Percentiles rank a stretch among this genome's conserved stretches.
Evolutionary conservation across 345 rosid genomes (phyloP).

Genomic region (Excoecaria agallocha): DNA sequence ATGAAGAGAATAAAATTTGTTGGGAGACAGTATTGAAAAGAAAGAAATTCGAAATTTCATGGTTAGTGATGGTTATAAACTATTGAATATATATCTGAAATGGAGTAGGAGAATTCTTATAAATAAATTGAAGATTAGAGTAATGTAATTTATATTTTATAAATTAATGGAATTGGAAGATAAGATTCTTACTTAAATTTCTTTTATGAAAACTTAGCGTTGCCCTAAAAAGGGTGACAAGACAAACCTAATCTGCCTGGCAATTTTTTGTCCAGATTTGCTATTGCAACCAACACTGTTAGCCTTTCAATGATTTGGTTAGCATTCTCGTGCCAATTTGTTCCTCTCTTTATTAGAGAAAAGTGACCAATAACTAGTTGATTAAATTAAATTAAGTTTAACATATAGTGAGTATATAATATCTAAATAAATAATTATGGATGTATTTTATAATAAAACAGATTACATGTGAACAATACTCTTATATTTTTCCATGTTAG

Average conservation of each 20-base stretch:
- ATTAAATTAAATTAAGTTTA: too few species aligned
- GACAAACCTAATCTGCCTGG: constrained; percentile 7
- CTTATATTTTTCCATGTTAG: too few species aligned
- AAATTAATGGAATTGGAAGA: not conserved
- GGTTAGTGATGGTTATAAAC: too few species aligned
- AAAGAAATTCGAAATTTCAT: too few species aligned
- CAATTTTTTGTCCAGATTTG: constrained; percentile 1
- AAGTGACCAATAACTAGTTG: not conserved
- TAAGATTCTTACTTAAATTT: not conserved
- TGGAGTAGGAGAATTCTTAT: not conserved
- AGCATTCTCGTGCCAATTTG: not conserved
- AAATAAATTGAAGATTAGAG: not conserved
- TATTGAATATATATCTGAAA: too few species aligned
- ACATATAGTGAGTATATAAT: too few species aligned
- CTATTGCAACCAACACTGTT: not conserved
- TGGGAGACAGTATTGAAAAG: too few species aligned
- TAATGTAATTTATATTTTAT: not conserved
- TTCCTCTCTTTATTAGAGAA: not conserved
- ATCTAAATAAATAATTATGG: too few species aligned
- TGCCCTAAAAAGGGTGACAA: not conserved
- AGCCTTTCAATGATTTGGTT: not conserved
- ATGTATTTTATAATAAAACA: too few species aligned
- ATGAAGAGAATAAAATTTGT: too few species aligned
- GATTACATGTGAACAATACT: too few species aligned
- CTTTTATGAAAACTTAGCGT: not conserved